A percentile compares a stretch with the other conserved stretches of the same genome.
phyloP scores from a whole-genome alignment of 441 rosid species.

The Corymbia calophylla region DNA sequence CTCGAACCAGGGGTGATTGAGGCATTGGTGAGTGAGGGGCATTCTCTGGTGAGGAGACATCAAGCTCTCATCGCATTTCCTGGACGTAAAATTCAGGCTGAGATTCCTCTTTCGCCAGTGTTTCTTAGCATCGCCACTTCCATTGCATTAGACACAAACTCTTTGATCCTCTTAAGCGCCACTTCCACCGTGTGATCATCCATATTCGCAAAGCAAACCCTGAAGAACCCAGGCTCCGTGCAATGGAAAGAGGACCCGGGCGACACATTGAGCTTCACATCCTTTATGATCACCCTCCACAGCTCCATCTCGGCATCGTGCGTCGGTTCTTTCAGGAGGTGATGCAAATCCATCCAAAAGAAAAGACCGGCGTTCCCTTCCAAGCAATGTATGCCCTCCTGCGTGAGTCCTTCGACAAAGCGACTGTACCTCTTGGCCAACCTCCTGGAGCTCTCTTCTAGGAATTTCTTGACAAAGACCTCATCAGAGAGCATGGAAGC shows the following conservation, averaged over 20 bases:
- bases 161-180: conserved; percentile 32
- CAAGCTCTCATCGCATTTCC: conserved; percentile 27
- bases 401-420: conserved; percentile 28
- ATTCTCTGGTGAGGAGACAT: conserved; percentile 23
- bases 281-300: conserved; percentile 33
- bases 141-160: conserved; percentile 14
- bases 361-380: conserved; percentile 46
- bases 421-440: conserved; percentile 23
- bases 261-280: conserved; percentile 52
- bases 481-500: conserved; percentile 47
- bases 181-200: conserved; percentile 33
- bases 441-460: conserved; percentile 31
- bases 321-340: conserved; percentile 23
- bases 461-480: conserved; percentile 28
- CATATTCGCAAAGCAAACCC: conserved; percentile 67
- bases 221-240: conserved; percentile 53
- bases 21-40: conserved; percentile 53
- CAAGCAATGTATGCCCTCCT: conserved; percentile 32
- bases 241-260: conserved; percentile 55
- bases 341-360: conserved; percentile 45
- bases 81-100: conserved; percentile 23
- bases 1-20: conserved; percentile 39
- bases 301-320: conserved; percentile 26
- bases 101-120: conserved; percentile 18
- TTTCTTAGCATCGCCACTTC: not conserved